phyloP scores from a whole-genome alignment of 169 alveolate genomes.

The Theileria parva region DNA sequence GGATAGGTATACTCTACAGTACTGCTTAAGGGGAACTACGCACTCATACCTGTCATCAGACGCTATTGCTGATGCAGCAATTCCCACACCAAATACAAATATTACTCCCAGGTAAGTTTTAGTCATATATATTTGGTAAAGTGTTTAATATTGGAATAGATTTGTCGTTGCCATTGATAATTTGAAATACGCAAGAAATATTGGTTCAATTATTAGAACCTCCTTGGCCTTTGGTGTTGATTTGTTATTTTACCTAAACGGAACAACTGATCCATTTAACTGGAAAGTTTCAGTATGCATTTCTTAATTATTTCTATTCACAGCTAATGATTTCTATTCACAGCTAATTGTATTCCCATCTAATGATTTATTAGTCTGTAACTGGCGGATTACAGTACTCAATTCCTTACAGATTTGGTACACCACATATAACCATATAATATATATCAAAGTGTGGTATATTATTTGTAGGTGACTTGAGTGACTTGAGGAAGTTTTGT shows the following conservation, averaged over 20 bases:
- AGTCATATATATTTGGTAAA: no score
- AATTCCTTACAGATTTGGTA: constrained; percentile 68
- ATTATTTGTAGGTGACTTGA: constrained; percentile 38
- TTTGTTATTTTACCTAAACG: constrained; percentile 60
- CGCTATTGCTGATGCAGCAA: constrained; percentile 44
- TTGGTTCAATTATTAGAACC: constrained; percentile 69
- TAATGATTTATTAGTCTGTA: constrained; percentile 8
- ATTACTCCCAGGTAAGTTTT: constrained; percentile 36
- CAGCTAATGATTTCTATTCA: neutral
- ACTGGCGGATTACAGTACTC: constrained; percentile 74
- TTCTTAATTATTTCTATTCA: no score
- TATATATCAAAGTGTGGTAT: neutral
- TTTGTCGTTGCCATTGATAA: constrained; percentile 72
- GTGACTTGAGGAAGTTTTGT: constrained; percentile 64
- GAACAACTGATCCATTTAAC: constrained; percentile 77
- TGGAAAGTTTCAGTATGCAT: constrained; percentile 70
- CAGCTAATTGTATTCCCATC: neutral
- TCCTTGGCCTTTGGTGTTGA: constrained; percentile 72
- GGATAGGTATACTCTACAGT: constrained; percentile 26
- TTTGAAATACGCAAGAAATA: constrained; percentile 71
- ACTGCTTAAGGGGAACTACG: constrained; percentile 55
- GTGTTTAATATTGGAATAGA: constrained; percentile 13
- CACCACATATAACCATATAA: no score
- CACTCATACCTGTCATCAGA: constrained; percentile 20
- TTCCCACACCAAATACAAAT: constrained; percentile 23